phyloP scores from a whole-genome alignment of 2,329 filamentous ascomycete genomes.

The Monilinia fructigena region DNA sequence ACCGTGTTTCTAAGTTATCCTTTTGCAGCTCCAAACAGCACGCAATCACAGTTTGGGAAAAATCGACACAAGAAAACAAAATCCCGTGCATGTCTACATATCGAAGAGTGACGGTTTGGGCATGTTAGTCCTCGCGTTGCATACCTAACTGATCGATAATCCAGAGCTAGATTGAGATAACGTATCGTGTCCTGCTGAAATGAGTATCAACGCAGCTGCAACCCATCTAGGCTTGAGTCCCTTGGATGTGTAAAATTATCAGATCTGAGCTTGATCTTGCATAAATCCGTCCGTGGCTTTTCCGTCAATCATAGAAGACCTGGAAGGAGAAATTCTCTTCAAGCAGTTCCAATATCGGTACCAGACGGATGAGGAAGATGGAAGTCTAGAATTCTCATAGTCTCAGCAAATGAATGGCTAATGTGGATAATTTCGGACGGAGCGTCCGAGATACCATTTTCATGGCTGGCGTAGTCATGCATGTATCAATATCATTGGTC shows the following conservation, averaged over 20 bases:
- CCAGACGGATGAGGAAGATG: slow-evolving; percentile 9
- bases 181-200: slow-evolving; percentile 22
- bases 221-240: slow-evolving; percentile 3
- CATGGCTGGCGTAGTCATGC: slow-evolving; percentile 23
- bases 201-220: slow-evolving; percentile 18
- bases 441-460: slow-evolving; percentile 19
- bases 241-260: not conserved
- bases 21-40: not conserved
- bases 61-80: not conserved
- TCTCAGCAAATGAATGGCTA: slow-evolving; percentile 6
- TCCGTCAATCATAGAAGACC: slow-evolving; percentile 4
- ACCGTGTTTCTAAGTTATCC: slow-evolving; percentile 15
- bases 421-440: slow-evolving; percentile 15
- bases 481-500: slow-evolving; percentile 17
- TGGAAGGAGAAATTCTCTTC: slow-evolving; percentile 10
- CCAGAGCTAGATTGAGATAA: not conserved
- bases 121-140: not conserved
- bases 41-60: not conserved
- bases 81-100: not conserved
- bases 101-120: not conserved
- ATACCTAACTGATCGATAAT: not conserved
- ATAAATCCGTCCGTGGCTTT: slow-evolving; percentile 16
- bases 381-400: not conserved
- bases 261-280: slow-evolving; percentile 17
- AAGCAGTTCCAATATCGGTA: not conserved